These are phyloP conservation scores for Apiotrichum gracile DNA, from an alignment of 1,284 basidiomycete species.

Conservation along the genomic window DNA sequence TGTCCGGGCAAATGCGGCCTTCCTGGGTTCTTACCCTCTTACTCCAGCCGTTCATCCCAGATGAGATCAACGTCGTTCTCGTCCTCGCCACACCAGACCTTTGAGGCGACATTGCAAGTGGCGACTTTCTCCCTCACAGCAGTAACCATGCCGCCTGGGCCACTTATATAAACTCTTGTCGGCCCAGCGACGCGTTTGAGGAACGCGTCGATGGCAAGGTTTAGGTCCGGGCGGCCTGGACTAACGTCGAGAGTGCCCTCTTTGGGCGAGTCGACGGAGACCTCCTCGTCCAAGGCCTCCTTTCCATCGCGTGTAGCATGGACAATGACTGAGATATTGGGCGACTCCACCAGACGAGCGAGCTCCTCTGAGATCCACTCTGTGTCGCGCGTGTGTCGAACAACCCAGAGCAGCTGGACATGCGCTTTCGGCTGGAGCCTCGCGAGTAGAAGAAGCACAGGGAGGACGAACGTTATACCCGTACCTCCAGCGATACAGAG, in stretches of 20 bases:
- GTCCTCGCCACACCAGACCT: constrained; percentile 21
- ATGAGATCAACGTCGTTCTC: constrained; percentile 23
- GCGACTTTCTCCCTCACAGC: constrained; percentile 24
- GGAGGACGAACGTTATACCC: constrained; percentile 31
- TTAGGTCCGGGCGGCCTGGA: constrained; percentile 1
- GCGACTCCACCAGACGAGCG: constrained; percentile 9
- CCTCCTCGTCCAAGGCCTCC: neutral
- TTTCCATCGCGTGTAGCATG: constrained; percentile 16
- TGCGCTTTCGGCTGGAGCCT: constrained; percentile 6
- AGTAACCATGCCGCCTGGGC: constrained; percentile 23
- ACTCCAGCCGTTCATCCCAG: constrained; percentile 24
- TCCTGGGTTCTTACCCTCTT: too few species aligned
- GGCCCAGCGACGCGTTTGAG: neutral
- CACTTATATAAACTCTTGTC: constrained; percentile 24
- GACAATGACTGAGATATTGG: constrained; percentile 16
- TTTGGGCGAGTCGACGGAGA: neutral
- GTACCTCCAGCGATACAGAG: constrained; percentile 33
- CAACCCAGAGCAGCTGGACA: constrained; percentile 26
- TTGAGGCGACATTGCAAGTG: constrained; percentile 9
- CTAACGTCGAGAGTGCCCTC: too few species aligned
- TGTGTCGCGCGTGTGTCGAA: constrained; percentile 19
- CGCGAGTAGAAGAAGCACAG: constrained; percentile 23
- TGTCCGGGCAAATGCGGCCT: too few species aligned
- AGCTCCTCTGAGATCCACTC: constrained; percentile 28
- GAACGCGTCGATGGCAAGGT: neutral